Base-by-base conservation (phyloP, 2,329 filamentous ascomycete species). In the Hypoxylon sp. region DNA sequence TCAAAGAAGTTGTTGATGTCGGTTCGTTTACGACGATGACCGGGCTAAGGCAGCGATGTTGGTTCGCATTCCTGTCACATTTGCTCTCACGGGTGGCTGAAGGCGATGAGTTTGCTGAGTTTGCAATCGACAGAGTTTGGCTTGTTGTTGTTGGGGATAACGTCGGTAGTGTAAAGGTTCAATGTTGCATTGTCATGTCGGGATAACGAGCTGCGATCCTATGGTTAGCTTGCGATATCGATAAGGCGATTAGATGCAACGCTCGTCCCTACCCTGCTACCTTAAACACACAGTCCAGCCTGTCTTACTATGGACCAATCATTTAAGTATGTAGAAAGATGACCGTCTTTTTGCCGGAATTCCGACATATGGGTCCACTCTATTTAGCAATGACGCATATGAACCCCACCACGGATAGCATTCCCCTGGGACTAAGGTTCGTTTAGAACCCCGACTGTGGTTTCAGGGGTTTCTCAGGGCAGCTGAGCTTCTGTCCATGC, bases 381-480 rank as follows among this genome's bases (percentile, higher is more conserved):
- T 47, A 4, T 26, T 35, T 19, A 19, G 47, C 47, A 59, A 69
- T 69, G 66, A 69, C 66, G 66, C 66, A 69, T 42, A 37, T 31
- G 19, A 47, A 66, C 66, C 62, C 66, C 66, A 69, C 66, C 50
- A 48, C 11, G 37, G 33, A 3, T 19, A 22, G 35, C 42, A 54
- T 52, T 61, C 53, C 66, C 66, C 61, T 68, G 66, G 52, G 26
- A 52, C 60, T 67, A 63, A 35, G 39, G 11, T 51, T 47, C 33
- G 31, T 52, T 51, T 64, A 64, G 35, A 37, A 44, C 29, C 14
- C 13, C n/a, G n/a, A 35, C 47, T 22, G 44, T 4, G 17, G 31
- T 55, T 62, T 62, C 42, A 62, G 51, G 51, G 59, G 59, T 39
- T 39, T 37, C 55, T 53, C 48, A 37, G 59, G 48, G 48, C 48